Conservation (phyloP, 192 early-diverging fungal species). For the Mortierella antarctica region DNA sequence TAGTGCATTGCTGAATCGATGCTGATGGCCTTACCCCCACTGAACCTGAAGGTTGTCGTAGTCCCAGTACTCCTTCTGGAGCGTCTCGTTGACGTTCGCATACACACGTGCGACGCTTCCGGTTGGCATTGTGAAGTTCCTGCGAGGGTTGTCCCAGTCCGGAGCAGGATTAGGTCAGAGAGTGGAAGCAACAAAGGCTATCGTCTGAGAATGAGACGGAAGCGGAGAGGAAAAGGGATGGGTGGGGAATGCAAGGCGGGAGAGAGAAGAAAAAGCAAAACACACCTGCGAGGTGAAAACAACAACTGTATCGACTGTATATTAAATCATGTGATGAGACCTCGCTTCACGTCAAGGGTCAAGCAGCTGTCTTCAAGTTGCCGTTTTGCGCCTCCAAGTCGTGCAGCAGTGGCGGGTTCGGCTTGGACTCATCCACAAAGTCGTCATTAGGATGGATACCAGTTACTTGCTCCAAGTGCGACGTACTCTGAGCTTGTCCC, state of each 20-base stretch:
- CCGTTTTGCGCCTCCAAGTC: slow-evolving; percentile 1
- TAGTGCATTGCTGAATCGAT: neutral
- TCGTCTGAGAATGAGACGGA: no score
- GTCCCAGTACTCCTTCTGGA: slow-evolving; percentile 94
- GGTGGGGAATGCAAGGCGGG: no score
- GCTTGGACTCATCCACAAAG: slow-evolving; percentile 26
- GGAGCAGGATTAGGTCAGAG: no score
- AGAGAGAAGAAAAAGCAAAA: no score
- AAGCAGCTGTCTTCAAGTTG: no score
- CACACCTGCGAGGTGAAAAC: no score
- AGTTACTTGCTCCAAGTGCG: slow-evolving; percentile 22
- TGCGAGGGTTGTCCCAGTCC: no score
- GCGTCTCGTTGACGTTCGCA: slow-evolving; percentile 85
- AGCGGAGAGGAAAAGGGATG: no score
- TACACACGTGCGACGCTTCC: slow-evolving; percentile 87
- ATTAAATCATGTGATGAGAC: no score
- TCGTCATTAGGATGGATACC: slow-evolving; percentile 25
- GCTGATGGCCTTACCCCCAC: slow-evolving; percentile 80
- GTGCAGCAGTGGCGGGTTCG: neutral
- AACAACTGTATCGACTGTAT: no score
- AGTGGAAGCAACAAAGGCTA: no score
- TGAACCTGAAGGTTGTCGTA: slow-evolving; percentile 93
- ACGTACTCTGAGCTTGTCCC: slow-evolving; percentile 6
- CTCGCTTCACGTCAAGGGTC: no score
- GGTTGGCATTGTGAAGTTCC: slow-evolving; percentile 44